Conservation (phyloP, 2,329 filamentous ascomycete genomes). For the Microsporum canis region DNA sequence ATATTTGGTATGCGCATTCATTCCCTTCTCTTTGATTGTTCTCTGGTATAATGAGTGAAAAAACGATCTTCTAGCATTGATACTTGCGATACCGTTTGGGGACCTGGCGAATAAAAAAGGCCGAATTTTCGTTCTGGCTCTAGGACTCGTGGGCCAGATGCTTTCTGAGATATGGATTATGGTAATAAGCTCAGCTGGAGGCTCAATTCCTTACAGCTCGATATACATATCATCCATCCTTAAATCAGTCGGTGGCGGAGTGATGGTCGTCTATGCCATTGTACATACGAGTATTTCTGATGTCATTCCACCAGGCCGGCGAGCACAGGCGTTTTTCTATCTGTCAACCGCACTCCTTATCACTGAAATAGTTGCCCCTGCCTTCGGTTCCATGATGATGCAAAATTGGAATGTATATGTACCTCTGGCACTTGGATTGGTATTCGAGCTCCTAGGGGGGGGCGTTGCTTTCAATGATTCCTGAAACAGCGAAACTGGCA, state of each 20-base stretch:
- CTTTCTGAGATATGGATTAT: constrained; percentile 2
- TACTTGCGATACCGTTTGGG: constrained; percentile 5
- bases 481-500: background rate
- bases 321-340: constrained; percentile 3
- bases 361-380: constrained; percentile 1
- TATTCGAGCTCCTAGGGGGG: background rate
- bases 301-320: background rate
- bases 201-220: background rate
- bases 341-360: background rate
- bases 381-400: background rate
- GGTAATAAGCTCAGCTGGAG: background rate
- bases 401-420: background rate
- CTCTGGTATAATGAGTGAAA: background rate
- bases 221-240: constrained; percentile 1
- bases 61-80: background rate
- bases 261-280: background rate
- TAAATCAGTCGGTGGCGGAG: constrained; percentile 1
- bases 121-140: background rate
- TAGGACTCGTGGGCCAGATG: constrained; percentile 2
- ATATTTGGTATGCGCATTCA: background rate
- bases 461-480: background rate
- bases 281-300: background rate
- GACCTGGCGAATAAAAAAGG: constrained; percentile 3
- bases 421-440: background rate
- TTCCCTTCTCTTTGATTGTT: background rate